These are phyloP conservation scores for Ustilago cynodontis DNA, from an alignment of 1,284 basidiomycete species.

Conservation along the genomic window DNA sequence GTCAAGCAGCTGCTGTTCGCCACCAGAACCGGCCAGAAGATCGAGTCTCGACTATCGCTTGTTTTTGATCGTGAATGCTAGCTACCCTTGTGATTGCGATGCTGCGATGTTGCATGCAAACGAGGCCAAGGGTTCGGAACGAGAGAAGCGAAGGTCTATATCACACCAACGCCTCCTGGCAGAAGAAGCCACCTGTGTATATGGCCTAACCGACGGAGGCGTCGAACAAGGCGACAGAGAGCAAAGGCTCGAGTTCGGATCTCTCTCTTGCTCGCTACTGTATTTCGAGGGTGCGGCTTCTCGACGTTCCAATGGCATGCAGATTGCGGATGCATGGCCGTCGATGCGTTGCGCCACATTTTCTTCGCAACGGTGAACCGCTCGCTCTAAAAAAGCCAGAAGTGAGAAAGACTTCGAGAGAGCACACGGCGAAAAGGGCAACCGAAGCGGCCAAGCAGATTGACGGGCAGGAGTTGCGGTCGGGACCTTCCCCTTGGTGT, in stretches of 20 bases:
- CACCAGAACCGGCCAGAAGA: too few species aligned
- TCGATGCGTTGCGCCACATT: conserved; percentile 3
- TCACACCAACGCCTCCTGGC: not conserved
- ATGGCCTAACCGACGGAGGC: not conserved
- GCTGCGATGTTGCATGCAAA: not conserved
- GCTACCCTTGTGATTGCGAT: not conserved
- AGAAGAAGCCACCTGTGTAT: conserved; percentile 1
- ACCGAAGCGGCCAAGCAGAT: not conserved
- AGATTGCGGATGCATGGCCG: not conserved
- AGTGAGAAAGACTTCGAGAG: not conserved
- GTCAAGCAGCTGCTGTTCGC: too few species aligned
- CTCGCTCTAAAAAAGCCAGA: not conserved
- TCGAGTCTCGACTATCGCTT: too few species aligned
- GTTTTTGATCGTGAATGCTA: not conserved
- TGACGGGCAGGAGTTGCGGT: not conserved
- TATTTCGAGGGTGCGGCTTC: too few species aligned
- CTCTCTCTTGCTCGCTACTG: too few species aligned
- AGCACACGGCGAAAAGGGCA: not conserved
- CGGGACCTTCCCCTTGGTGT: conserved; percentile 6
- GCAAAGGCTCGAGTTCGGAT: too few species aligned
- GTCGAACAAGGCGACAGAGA: conserved; percentile 1
- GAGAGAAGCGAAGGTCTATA: not conserved
- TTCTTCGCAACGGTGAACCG: conserved; percentile 5
- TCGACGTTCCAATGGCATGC: not conserved
- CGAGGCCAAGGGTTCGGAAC: not conserved